Evolutionary conservation across 345 rosid species (phyloP), one percentile per base, ranked within the genome.

Genomic region (Brassica nigra): DNA sequence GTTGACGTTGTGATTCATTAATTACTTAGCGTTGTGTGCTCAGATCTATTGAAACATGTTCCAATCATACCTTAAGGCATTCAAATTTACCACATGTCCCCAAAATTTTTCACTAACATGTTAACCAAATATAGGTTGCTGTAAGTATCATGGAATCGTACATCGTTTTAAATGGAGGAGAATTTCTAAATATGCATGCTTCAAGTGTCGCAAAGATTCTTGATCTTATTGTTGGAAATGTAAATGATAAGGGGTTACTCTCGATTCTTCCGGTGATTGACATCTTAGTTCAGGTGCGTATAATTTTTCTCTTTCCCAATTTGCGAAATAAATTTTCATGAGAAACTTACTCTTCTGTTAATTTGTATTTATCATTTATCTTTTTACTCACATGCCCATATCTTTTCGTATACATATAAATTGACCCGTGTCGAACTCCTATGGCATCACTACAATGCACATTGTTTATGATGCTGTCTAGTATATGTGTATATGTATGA

Each of bases 171-270:
- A 97, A 91, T 73, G 97, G 93, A 83, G 86, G 86, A 31, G 97
- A 90, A 66, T 91, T 91, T 88, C 84, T 93, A 11, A 90, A 84
- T 64, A 76, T 89, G 85, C 97, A 95, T 78, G 90, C 95, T 80
- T 82, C 97, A 80, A 87, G 65, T 78, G 88, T 95, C 58, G 97
- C 98, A 68, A 93, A 88, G 80, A 89, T 95, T 83, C 93, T 95
- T 76, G 97, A 95, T 86, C 83, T 93, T 74, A 86, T 95, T 73
- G 91, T 95, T 57, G 99, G 93, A 84, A 95, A 91, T 87, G 98
- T 95, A 64, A 93, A 91, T 65, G 92, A 95, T 77, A 84, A 80
- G 77, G 99, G 99, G 62, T 84, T 95, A 76, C 89, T 87, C 75
- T 83, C 97, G 68, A 81, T 85, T 71, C 90, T 93, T 81, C 99